Percentiles rank a stretch among this genome's conserved stretches.
phyloP scores from a whole-genome alignment of 345 rosid genomes.

The Corymbia maculata region DNA sequence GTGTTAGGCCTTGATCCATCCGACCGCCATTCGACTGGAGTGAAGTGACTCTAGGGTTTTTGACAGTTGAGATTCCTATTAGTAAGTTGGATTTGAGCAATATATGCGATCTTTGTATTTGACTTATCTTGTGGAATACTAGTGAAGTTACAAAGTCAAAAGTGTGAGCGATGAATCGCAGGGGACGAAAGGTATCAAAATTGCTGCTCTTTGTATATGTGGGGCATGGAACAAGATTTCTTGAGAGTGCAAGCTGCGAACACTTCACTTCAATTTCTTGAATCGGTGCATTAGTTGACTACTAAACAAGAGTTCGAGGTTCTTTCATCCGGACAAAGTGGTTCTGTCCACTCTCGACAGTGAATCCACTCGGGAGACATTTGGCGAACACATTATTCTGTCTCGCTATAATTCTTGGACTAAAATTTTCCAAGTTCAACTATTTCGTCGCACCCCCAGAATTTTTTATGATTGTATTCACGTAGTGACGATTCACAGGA shows the following conservation, averaged over 20 bases:
- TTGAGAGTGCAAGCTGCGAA: background rate
- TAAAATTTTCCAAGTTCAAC: background rate
- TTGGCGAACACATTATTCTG: constrained; percentile 2
- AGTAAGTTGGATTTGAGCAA: background rate
- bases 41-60: background rate
- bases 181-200: background rate
- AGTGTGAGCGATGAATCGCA: background rate
- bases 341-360: background rate
- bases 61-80: background rate
- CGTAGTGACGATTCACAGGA: background rate
- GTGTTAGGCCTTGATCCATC: background rate
- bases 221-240: background rate
- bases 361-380: background rate
- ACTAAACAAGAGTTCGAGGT: background rate
- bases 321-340: background rate
- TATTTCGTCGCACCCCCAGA: background rate
- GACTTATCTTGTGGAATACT: background rate
- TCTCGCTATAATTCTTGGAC: background rate
- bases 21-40: background rate
- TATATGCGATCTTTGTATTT: background rate
- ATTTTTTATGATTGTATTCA: background rate
- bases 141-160: background rate
- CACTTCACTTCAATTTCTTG: background rate
- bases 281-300: background rate
- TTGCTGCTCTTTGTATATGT: background rate